Evolutionary conservation across 108 stramenopile species (phyloP), one percentile per base, ranked within the genome.

Genomic region (Pseudonitzschia pungens): DNA sequence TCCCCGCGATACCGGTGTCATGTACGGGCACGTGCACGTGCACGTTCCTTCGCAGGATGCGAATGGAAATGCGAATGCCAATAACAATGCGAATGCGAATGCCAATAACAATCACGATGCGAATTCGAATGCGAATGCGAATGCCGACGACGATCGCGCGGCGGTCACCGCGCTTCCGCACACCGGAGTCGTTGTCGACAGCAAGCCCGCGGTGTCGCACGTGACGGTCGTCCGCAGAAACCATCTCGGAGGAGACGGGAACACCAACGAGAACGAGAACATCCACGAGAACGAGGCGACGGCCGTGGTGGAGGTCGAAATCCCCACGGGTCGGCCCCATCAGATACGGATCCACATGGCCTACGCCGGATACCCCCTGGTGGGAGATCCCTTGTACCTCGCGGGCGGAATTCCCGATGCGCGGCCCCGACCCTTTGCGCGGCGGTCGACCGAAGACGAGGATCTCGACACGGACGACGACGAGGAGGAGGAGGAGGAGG

Each of bases 341-440:
- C 69, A 70, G 51, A 70, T 70, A 28, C 52, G 71, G 41, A 72
- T 72, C 28, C 71, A 72, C 59, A 72, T 72, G 71, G 57, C 71
- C 16, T 72, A 72, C 31, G 71, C 59, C 8, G 71, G 71, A 16
- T 56, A 72, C 62, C 58, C 71, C 33, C 31, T 72, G n/a, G 71
- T 72, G 18, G 71, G 42, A 14, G 71, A 72, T 72, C 71, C 71
- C 16, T 20, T 72, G 3, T 62, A 62, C n/a, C 36, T 62, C 9
- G 27, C 60, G 36, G 48, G 50, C 20, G 66, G 50, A 24, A 68
- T 68, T 24, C 44, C 50, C 21, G n/a, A 32, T n/a, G n/a, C 8
- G 18, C 22, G 18, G 45, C 31, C 18, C 8, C 12, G 40, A 48
- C 22, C 21, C 11, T 51, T 48, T 44, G 8, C 18, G 0, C 11